A percentile compares a stretch with the other conserved stretches of the same genome.
These are phyloP conservation scores for Purpureocillium lavendulum DNA, from an alignment of 2,329 filamentous ascomycete genomes.

Conservation along the genomic window DNA sequence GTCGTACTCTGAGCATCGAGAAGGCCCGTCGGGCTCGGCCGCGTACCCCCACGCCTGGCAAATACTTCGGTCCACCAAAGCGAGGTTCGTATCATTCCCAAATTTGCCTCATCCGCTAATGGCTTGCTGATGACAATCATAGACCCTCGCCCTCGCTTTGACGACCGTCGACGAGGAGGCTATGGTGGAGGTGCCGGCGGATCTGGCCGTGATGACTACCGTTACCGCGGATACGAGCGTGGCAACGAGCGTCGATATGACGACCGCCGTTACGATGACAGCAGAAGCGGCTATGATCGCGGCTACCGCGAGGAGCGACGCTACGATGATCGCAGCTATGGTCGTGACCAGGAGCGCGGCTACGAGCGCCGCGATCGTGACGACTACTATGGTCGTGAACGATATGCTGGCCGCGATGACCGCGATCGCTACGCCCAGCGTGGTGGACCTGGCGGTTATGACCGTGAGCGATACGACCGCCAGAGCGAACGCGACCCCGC, in stretches of 20 bases:
- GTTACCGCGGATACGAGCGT: conserved; percentile 38
- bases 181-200: conserved; percentile 39
- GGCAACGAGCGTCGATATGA: conserved; percentile 37
- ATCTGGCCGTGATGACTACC: conserved; percentile 49
- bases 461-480: conserved; percentile 41
- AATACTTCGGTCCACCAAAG: conserved; percentile 98
- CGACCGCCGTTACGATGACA: conserved; percentile 38
- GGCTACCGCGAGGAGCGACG: conserved; percentile 39
- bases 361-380: conserved; percentile 41
- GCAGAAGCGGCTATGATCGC: conserved; percentile 38
- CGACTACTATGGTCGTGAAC: conserved; percentile 27
- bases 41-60: conserved; percentile 92
- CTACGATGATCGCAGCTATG: conserved; percentile 37
- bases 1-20: conserved; percentile 94
- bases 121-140: too few relatives aligned
- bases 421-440: conserved; percentile 32
- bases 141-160: conserved; percentile 38
- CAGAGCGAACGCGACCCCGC: conserved; percentile 30
- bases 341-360: conserved; percentile 51
- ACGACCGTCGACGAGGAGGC: conserved; percentile 57
- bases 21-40: conserved; percentile 94
- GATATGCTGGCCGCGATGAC: conserved; percentile 35
- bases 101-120: background rate
- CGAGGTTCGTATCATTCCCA: conserved; percentile 56
- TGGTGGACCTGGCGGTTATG: conserved; percentile 33